Conservation (phyloP, 441 rosid species). For the Monsonia emarginata region DNA sequence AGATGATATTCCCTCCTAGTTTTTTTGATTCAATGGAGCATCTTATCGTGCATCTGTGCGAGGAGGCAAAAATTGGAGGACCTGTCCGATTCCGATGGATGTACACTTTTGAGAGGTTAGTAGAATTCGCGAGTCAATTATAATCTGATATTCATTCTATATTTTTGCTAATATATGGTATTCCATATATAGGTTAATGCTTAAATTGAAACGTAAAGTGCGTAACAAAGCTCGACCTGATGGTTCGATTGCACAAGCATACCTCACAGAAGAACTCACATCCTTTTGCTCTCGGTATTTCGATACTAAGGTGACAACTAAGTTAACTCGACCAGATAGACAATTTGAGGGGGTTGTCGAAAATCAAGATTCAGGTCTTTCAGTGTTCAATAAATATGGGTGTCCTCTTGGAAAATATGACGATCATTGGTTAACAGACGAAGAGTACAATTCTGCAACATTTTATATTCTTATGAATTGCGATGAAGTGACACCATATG, state of each 20-base stretch:
- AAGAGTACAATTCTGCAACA: no score
- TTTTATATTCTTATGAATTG: no score
- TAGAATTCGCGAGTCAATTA: no score
- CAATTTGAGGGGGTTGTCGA: not conserved
- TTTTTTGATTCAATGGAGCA: slow-evolving; percentile 13
- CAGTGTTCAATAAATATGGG: no score
- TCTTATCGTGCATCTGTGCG: slow-evolving; percentile 3
- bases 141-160: no score
- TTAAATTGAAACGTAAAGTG: not conserved
- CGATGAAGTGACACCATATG: no score
- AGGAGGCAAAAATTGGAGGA: not conserved
- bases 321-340: not conserved
- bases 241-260: slow-evolving; percentile 12
- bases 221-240: not conserved
- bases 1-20: not conserved
- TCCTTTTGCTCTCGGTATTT: slow-evolving; percentile 4
- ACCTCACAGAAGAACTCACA: slow-evolving; percentile 2
- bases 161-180: no score
- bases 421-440: no score
- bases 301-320: not conserved
- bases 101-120: not conserved
- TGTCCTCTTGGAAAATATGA: no score
- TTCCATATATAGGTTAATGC: no score
- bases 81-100: not conserved
- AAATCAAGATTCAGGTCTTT: no score